phyloP scores from a whole-genome alignment of 345 rosid species.

The Citrus reticulata region DNA sequence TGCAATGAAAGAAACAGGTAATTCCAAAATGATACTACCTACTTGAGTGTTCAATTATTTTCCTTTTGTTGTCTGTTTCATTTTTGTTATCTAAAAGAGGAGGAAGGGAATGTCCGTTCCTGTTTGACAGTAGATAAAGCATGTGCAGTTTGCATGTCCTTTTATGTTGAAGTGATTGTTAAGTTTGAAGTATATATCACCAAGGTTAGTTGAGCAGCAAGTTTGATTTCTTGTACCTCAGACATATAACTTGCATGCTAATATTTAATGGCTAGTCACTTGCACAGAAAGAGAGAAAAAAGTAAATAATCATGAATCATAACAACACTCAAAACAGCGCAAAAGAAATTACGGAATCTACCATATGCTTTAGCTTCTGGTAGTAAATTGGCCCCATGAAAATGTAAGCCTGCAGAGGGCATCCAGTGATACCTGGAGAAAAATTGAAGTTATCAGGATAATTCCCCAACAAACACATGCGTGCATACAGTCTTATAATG shows the following conservation, averaged over 20 bases:
- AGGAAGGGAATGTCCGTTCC: background rate
- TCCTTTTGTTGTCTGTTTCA: background rate
- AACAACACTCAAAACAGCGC: background rate
- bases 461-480: background rate
- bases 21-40: background rate
- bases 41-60: background rate
- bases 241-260: background rate
- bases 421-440: slow-evolving; percentile 77
- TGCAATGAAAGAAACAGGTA: background rate
- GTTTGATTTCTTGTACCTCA: background rate
- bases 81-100: background rate
- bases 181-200: background rate
- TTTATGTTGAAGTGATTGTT: background rate
- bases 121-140: no score
- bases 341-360: slow-evolving; percentile 28
- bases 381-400: slow-evolving; percentile 99
- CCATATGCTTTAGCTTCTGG: slow-evolving; percentile 98
- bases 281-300: background rate
- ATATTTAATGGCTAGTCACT: background rate
- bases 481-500: background rate
- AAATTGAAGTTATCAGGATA: slow-evolving; percentile 19
- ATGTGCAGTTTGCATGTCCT: background rate
- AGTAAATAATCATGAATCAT: background rate
- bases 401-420: slow-evolving; percentile 81
- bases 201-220: background rate